A percentile compares a stretch with the other conserved stretches of the same genome.
These are phyloP conservation scores for Saksenaea vasiformis DNA, from an alignment of 371 early-diverging fungal species.

Conservation along the genomic window DNA sequence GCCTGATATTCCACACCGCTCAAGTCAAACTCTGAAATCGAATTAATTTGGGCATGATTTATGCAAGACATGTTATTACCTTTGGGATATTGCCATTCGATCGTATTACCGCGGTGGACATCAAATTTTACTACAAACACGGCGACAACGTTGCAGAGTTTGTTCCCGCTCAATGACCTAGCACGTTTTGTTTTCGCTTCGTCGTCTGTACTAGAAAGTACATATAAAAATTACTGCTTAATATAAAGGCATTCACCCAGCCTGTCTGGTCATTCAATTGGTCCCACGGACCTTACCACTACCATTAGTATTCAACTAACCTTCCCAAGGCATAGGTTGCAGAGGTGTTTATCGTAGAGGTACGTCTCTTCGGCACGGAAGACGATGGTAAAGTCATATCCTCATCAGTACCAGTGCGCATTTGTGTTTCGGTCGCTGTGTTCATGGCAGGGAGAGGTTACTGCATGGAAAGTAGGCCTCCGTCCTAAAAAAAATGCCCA, in stretches of 20 bases:
- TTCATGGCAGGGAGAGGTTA: not conserved
- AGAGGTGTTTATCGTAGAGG: not conserved
- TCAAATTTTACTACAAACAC: conserved; percentile 63
- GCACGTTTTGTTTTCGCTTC: not conserved
- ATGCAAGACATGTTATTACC: conserved; percentile 27
- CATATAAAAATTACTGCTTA: conserved; percentile 2
- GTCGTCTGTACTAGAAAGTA: not conserved
- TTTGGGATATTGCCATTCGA: conserved; percentile 62
- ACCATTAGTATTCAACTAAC: not conserved
- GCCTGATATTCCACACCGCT: conserved; percentile 60
- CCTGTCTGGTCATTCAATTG: not conserved
- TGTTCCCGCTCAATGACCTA: not conserved
- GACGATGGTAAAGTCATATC: not conserved
- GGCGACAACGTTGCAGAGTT: conserved; percentile 39
- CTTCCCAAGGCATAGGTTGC: not conserved
- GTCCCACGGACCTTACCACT: not conserved
- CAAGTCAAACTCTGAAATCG: conserved; percentile 46
- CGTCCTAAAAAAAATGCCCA: not conserved
- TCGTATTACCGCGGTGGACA: conserved; percentile 54
- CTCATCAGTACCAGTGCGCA: not conserved
- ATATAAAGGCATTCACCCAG: not conserved
- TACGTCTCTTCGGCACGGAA: not conserved
- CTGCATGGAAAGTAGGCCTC: not conserved
- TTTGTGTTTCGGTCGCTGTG: not conserved
- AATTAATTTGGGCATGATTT: not conserved